Evolutionary conservation across 176 grass and related monocot species (phyloP).

Genomic region (Cenchrus purpureus): DNA sequence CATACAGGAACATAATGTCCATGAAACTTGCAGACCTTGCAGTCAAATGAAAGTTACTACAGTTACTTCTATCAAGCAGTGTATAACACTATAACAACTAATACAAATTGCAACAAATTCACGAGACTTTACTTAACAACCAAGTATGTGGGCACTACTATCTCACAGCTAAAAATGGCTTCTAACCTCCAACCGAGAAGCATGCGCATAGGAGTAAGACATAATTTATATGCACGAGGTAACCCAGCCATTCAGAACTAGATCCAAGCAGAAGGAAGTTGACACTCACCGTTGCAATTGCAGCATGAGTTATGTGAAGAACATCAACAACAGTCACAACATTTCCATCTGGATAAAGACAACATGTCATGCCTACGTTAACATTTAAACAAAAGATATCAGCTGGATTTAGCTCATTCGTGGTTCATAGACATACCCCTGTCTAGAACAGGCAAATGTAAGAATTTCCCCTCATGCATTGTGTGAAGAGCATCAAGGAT

Average conservation of each 20-base stretch:
- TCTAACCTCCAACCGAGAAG: neutral
- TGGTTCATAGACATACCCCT: conserved; percentile 49
- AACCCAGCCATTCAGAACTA: conserved; percentile 4
- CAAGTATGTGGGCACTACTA: neutral
- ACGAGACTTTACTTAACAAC: conserved; percentile 6
- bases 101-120: neutral
- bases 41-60: neutral
- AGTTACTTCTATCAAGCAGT: neutral
- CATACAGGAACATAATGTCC: neutral
- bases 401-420: neutral
- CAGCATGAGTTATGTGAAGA: conserved; percentile 94
- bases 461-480: conserved; percentile 94
- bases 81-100: neutral
- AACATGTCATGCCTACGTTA: conserved; percentile 6
- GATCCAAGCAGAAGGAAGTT: conserved; percentile 12
- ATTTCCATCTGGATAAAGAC: conserved; percentile 71
- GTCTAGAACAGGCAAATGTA: conserved; percentile 94
- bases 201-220: neutral
- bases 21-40: neutral
- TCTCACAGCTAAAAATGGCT: conserved; percentile 4
- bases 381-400: neutral
- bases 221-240: neutral
- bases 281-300: conserved; percentile 81
- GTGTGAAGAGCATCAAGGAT: conserved; percentile 96
- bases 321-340: conserved; percentile 93